Evolutionary conservation across 768 basidiomycete genomes (phyloP).

Genomic region (Kwoniella mangroviensis): DNA sequence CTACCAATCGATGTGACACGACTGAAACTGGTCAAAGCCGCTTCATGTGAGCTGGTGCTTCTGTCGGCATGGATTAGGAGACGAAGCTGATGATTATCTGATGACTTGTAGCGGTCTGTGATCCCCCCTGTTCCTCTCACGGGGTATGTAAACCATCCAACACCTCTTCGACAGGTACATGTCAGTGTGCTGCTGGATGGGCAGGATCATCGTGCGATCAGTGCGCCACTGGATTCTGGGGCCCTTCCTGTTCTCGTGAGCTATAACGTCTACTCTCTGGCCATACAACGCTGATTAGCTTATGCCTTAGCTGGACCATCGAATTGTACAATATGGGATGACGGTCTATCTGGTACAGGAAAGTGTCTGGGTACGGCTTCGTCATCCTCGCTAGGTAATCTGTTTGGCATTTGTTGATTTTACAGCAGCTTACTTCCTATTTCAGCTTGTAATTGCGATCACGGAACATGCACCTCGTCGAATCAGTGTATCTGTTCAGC

Average conservation of each 20-base stretch:
- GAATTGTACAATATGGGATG: slow-evolving; percentile 49
- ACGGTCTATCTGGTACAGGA: slow-evolving; percentile 48
- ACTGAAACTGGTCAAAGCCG: slow-evolving; percentile 23
- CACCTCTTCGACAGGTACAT: slow-evolving; percentile 20
- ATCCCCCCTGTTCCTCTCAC: slow-evolving; percentile 44
- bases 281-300: too few relatives aligned
- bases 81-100: neutral
- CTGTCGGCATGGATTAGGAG: neutral
- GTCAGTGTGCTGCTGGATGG: slow-evolving; percentile 48
- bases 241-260: slow-evolving; percentile 40
- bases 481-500: slow-evolving; percentile 50
- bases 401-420: neutral
- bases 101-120: slow-evolving; percentile 33
- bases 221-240: slow-evolving; percentile 44
- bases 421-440: neutral
- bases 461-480: slow-evolving; percentile 47
- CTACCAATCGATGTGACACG: slow-evolving; percentile 25
- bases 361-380: slow-evolving; percentile 43
- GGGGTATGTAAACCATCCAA: slow-evolving; percentile 39
- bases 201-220: slow-evolving; percentile 46
- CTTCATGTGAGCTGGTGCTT: slow-evolving; percentile 24
- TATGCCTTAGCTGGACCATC: slow-evolving; percentile 33
- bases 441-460: slow-evolving; percentile 49
- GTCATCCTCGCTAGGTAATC: slow-evolving; percentile 34
- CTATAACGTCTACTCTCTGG: neutral